Base-by-base conservation (phyloP, 2,329 filamentous ascomycete genomes). In the Monascus ruber region DNA sequence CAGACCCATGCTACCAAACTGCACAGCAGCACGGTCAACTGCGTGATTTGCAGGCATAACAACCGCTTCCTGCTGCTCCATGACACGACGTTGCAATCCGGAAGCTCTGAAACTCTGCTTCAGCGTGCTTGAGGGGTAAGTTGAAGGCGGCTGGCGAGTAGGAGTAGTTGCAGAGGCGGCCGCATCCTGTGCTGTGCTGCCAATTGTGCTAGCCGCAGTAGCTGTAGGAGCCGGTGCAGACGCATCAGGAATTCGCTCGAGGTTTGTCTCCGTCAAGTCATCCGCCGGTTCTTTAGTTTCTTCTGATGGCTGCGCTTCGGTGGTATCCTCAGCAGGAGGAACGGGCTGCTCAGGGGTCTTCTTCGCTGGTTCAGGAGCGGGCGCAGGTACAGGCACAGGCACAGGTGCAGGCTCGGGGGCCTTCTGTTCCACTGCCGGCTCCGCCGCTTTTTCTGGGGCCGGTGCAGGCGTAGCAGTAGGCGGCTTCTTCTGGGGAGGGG, bases 21-120 rank as follows among this genome's bases (percentile, higher is more conserved):
- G 89, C 36, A 98, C 87, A 36, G 88, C 84, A 49, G 89, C 79
- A 53, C 87, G 81, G 60, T 96, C 89, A 26, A 98, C 83, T 38
- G 91, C 88, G 50, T 91, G 87, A 69, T 95, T 94, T 43, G 85
- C 87, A 34, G 91, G 91, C 89, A 98, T 95, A 48, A 94, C 87
- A 32, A 98, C 91, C 42, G 91, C 86, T 68, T 98, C 91, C 63
- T 94, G 88, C 60, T 98, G 91, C 53, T 96, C 88, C 55, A 94
- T 73, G 39, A 95, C 75, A 54, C 86, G 83, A 49, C 89, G 80
- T 61, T 93, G 83, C 63, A 83, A 86, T 65, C 81, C 88, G 17
- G 85, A 77, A 39, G 79, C 80, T 44, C 89, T 83, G 43, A 71
- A 69, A 84, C 84, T 68, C 39, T 58, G 56, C 48, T 94, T 94